phyloP scores from a whole-genome alignment of 106 monocot species.

The Dendrobium huoshanense region DNA sequence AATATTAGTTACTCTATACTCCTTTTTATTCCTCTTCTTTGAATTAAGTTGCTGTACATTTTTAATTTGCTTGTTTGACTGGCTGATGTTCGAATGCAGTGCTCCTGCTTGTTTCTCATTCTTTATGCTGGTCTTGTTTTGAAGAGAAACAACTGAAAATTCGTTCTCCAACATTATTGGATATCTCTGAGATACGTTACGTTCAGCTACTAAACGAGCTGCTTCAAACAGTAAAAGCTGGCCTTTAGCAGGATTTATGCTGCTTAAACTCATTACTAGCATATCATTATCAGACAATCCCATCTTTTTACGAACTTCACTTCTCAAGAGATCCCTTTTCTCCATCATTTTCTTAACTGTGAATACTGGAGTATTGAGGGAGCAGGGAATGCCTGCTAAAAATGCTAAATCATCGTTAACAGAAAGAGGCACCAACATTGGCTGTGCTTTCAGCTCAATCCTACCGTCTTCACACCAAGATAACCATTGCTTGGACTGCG shows the following conservation, averaged over 20 bases:
- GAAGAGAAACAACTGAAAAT: slow-evolving; percentile 21
- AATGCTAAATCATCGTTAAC: slow-evolving; percentile 87
- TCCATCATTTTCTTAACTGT: slow-evolving; percentile 67
- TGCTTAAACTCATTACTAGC: slow-evolving; percentile 83
- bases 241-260: slow-evolving; percentile 85
- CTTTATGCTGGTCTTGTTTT: slow-evolving; percentile 19
- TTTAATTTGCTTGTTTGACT: slow-evolving; percentile 17
- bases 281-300: slow-evolving; percentile 68
- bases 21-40: slow-evolving; percentile 35
- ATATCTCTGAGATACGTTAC: slow-evolving; percentile 30
- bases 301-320: slow-evolving; percentile 76
- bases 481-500: slow-evolving; percentile 76
- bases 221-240: slow-evolving; percentile 75
- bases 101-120: slow-evolving; percentile 12
- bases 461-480: slow-evolving; percentile 79
- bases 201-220: slow-evolving; percentile 44
- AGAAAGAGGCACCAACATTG: slow-evolving; percentile 74
- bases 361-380: slow-evolving; percentile 50
- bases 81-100: slow-evolving; percentile 14
- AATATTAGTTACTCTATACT: slow-evolving; percentile 12
- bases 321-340: slow-evolving; percentile 52
- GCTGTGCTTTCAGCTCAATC: slow-evolving; percentile 52
- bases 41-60: slow-evolving; percentile 13
- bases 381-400: slow-evolving; percentile 74
- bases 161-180: slow-evolving; percentile 24